phyloP scores from a whole-genome alignment of 371 early-diverging fungal species.

The Mortierella sp. region DNA sequence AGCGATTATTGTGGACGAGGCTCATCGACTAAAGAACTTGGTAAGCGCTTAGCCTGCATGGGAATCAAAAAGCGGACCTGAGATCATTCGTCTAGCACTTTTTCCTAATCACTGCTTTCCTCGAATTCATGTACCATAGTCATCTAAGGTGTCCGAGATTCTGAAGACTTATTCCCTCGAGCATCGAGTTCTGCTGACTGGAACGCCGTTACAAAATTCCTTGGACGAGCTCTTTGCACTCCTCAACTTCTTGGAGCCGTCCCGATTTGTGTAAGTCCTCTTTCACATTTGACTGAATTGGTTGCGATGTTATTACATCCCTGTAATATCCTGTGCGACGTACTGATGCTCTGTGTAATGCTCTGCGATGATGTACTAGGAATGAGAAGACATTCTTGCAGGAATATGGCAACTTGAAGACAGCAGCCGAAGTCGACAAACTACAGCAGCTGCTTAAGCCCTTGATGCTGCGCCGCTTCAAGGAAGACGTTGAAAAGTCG shows the following conservation, averaged over 20 bases:
- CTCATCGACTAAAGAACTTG: conserved; percentile 95
- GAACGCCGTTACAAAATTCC: conserved; percentile 97
- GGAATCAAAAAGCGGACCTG: no score
- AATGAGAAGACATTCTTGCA: conserved; percentile 79
- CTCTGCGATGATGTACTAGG: conserved; percentile 23
- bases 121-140: conserved; percentile 14
- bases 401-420: conserved; percentile 80
- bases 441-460: conserved; percentile 78
- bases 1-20: conserved; percentile 96
- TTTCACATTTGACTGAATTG: no score
- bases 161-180: conserved; percentile 76
- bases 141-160: conserved; percentile 75
- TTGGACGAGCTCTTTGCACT: conserved; percentile 93
- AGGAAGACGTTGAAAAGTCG: conserved; percentile 88
- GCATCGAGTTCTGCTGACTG: conserved; percentile 81
- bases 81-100: no score
- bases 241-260: conserved; percentile 92
- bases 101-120: no score
- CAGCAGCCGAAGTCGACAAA: conserved; percentile 83
- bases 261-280: conserved; percentile 66
- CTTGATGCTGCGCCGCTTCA: conserved; percentile 80
- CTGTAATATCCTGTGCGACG: no score
- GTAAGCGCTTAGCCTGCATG: conserved; percentile 23
- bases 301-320: no score
- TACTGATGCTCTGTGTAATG: no score